These are phyloP conservation scores for Helminthosporium solani DNA, from an alignment of 2,329 filamentous ascomycete genomes.

Conservation along the genomic window DNA sequence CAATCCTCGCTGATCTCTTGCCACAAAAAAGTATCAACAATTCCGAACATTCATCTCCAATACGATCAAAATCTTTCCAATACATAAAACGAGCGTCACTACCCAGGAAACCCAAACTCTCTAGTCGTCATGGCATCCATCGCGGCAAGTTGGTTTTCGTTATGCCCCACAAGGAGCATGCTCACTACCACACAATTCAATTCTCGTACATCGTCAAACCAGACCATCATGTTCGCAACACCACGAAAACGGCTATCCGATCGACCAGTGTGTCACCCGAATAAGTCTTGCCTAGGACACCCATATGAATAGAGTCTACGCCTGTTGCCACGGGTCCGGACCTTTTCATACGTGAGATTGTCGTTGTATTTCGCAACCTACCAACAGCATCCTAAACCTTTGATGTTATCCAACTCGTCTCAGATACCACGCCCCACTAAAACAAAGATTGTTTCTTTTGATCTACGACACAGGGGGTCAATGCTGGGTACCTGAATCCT, in stretches of 20 bases:
- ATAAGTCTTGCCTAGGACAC: background rate
- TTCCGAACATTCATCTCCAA: too few species aligned
- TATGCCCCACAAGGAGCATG: background rate
- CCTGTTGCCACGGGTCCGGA: too few species aligned
- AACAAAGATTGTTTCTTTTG: background rate
- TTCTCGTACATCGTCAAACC: background rate
- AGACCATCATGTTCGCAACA: background rate
- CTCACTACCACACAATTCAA: background rate
- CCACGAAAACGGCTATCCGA: background rate
- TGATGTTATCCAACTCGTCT: too few species aligned
- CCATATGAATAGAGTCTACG: too few species aligned
- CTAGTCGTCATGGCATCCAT: background rate
- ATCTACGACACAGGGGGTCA: background rate
- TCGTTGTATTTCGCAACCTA: too few species aligned
- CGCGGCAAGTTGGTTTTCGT: background rate
- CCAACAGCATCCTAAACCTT: too few species aligned
- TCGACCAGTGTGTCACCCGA: background rate
- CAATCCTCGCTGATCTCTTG: too few species aligned
- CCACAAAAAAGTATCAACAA: too few species aligned
- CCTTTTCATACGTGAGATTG: too few species aligned
- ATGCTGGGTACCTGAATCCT: background rate
- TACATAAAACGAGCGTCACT: background rate
- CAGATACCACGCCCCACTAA: background rate
- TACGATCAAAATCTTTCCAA: too few species aligned
- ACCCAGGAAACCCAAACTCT: background rate